Evolutionary conservation across 1,284 basidiomycete species (phyloP), one percentile per base, ranked within the genome.

Genomic region (Cryptococcus sp.): DNA sequence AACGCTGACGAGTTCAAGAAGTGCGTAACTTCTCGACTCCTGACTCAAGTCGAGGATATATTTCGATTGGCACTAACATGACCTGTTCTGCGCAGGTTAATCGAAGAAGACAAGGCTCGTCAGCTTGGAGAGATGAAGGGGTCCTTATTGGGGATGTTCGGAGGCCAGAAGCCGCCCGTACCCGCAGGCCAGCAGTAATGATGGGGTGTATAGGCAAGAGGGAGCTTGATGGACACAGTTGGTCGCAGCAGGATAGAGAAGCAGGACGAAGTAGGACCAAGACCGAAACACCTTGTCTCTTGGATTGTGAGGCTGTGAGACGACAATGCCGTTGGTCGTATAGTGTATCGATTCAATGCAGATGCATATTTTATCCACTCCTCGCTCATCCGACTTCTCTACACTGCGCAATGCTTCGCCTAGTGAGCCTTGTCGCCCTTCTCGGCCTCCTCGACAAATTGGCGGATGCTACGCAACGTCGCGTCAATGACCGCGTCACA

Each of bases 1-100:
- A 88, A 98, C 78, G 88, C 87, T 70, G 89, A 84, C 47, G 85
- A 89, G 64, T 86, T 98, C 67, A 88, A 93, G 77, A 83, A 84
- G 71, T 79, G 58, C 61, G 76, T 72, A 8, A 35, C 8, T 10
- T 35, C 13, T 35, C 7, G 7, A 35, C 13, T 35, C 2, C 13
- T 13, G 8, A 35, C 30, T 8, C 30, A 3, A 35, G 25, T 35
- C 13, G 30, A 35, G 8, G 4, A 13, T 8, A 13, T n/a, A 35
- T 3, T 3, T 35, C 22, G n/a, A 13, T 35, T 20, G 13, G 43
- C 13, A 23, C 47, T 55, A 30, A 55, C 19, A 27, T 17, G 16
- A n/a, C 41, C 20, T 38, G 4, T 47, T 54, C 19, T 25, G 15
- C 11, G 69, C 63, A 79, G 81, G 63, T 71, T 83, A 70, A 82